phyloP scores from a whole-genome alignment of 1,284 basidiomycete species.

The Anthracocystis walkeri region DNA sequence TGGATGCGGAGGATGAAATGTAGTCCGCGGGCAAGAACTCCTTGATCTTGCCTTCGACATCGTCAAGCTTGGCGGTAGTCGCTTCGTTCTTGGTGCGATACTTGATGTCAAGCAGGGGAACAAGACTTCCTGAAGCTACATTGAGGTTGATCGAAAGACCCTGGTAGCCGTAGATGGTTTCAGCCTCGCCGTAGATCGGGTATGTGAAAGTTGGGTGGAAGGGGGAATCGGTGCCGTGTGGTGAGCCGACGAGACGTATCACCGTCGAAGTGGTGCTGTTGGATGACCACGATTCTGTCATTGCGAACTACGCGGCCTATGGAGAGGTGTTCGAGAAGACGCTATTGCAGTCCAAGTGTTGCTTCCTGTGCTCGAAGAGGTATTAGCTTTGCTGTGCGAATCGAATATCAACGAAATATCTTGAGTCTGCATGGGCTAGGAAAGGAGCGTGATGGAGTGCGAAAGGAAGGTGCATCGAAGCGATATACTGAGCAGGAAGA shows the following conservation, averaged over 20 bases:
- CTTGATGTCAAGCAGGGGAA: conserved; percentile 68
- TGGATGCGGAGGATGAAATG: conserved; percentile 32
- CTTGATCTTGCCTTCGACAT: conserved; percentile 82
- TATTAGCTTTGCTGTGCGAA: background rate
- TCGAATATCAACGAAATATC: background rate
- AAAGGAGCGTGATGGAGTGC: background rate
- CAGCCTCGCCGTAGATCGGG: conserved; percentile 84
- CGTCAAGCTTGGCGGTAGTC: conserved; percentile 80
- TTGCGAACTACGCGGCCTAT: background rate
- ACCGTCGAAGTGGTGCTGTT: conserved; percentile 59
- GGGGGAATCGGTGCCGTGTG: conserved; percentile 32
- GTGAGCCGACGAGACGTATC: conserved; percentile 56
- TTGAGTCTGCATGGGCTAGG: background rate
- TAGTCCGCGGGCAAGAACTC: conserved; percentile 81
- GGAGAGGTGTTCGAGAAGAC: background rate
- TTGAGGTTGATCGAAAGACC: conserved; percentile 76
- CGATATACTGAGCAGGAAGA: background rate
- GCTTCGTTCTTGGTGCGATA: conserved; percentile 62
- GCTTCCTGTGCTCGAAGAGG: background rate
- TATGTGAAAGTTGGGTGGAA: conserved; percentile 67
- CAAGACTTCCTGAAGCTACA: conserved; percentile 87
- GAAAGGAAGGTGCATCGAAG: background rate
- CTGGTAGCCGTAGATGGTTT: conserved; percentile 94
- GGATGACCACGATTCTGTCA: conserved; percentile 59
- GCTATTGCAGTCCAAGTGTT: background rate